A percentile compares a stretch with the other conserved stretches of the same genome.
Conservation (phyloP, 768 basidiomycete genomes). For the Botryobasidium botryosum region DNA sequence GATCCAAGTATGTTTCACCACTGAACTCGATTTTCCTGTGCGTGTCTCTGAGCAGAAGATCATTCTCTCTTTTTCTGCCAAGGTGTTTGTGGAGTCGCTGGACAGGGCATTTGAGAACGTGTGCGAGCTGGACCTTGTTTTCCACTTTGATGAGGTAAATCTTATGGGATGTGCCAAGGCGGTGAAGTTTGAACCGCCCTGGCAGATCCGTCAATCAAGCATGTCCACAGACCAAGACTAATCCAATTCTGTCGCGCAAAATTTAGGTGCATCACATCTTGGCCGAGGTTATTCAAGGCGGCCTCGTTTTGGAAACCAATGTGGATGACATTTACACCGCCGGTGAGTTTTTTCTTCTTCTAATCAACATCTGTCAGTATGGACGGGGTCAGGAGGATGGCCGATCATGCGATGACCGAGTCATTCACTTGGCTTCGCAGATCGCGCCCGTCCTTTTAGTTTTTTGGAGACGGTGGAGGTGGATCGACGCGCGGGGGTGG, state of each 20-base stretch:
- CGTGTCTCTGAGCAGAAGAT: too few relatives aligned
- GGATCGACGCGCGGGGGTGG: too few relatives aligned
- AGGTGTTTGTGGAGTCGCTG: constrained; percentile 96
- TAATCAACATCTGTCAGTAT: neutral
- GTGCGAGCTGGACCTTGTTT: constrained; percentile 94
- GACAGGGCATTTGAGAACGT: constrained; percentile 97
- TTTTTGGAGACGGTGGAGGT: too few relatives aligned
- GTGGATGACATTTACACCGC: constrained; percentile 65
- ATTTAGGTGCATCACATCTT: constrained; percentile 82
- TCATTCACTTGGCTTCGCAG: too few relatives aligned
- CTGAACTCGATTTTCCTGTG: neutral
- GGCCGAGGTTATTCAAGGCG: constrained; percentile 92
- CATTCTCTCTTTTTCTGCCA: neutral
- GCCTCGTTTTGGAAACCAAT: constrained; percentile 89
- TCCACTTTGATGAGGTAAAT: constrained; percentile 94
- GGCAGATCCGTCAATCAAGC: neutral
- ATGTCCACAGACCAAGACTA: neutral
- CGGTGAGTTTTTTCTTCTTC: constrained; percentile 28
- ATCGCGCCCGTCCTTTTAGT: too few relatives aligned
- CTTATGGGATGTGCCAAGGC: too few relatives aligned
- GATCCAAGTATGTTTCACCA: constrained; percentile 55
- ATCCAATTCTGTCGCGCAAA: too few relatives aligned
- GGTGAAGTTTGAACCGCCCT: neutral
- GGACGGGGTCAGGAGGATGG: too few relatives aligned
- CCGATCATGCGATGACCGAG: too few relatives aligned